Evolutionary conservation across 345 rosid species (phyloP), one percentile per base, ranked within the genome.

Genomic region (Brassica cretica): DNA sequence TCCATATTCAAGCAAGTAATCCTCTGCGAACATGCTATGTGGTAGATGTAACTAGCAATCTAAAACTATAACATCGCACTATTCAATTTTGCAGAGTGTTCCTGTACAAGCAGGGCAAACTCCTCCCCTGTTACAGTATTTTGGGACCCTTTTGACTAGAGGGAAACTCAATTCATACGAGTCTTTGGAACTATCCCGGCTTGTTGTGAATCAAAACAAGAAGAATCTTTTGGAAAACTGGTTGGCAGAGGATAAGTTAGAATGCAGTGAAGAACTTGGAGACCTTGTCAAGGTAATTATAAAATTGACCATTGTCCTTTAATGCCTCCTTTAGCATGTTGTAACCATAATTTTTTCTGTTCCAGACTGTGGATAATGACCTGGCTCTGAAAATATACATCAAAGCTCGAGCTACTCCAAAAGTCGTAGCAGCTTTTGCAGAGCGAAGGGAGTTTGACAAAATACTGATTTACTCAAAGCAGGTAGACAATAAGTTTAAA

Each of bases 371-470:
- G 82, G 99, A 96, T 87, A 96, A 96, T 84, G 99, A 96, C 82
- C 99, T 96, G 73, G 99, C 99, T 0, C 78, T 96, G 78, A 96
- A 96, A 83, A 93, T 96, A 80, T 96, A 90, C 82, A 93, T 93
- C 70, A 96, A 96, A 87, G 99, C 99, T 63, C 88, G 99, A 84
- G 99, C 97, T 68, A 96, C 99, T 64, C 99, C 99, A 64, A 96
- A 96, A 86, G 99, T 96, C 78, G 98, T 96, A 32, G 98, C 99
- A 41, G 99, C 99, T 83, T 96, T 96, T 85, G 99, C 99, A 25
- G 99, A 96, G 86, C 80, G 99, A 76, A 91, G 97, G 80, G 99
- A 96, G 89, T 96, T 93, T 71, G 99, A 96, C 85, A 96, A 96
- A 80, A 96, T 96, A 72, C 75, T 96, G 84, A 88, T 96, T 68